Conservation (phyloP, 352 stramenopile genomes). For the Globisporangium yorkense region DNA sequence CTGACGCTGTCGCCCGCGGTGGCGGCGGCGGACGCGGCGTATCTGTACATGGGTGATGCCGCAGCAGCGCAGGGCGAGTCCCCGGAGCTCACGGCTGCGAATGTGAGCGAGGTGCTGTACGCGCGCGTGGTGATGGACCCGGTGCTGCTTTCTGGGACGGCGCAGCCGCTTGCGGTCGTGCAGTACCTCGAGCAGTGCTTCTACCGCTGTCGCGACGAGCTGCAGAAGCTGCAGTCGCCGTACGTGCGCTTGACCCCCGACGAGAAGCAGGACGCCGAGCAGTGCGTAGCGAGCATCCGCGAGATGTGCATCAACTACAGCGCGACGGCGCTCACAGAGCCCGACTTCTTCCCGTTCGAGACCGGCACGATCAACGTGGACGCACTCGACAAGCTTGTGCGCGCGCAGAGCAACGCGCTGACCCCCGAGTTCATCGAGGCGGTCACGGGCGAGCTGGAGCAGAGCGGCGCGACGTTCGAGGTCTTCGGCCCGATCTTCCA, state of each 20-base stretch:
- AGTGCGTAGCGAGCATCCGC: constrained; percentile 46
- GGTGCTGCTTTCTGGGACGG: constrained; percentile 32
- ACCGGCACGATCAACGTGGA: constrained; percentile 55
- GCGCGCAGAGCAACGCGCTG: constrained; percentile 40
- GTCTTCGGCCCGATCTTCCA: constrained; percentile 77
- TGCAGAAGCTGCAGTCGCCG: constrained; percentile 59
- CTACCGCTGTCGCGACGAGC: constrained; percentile 65
- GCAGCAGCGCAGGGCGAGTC: constrained; percentile 13
- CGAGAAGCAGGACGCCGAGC: constrained; percentile 46
- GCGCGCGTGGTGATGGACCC: constrained; percentile 59
- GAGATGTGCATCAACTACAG: constrained; percentile 87
- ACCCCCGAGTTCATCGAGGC: constrained; percentile 58
- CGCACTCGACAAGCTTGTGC: constrained; percentile 65
- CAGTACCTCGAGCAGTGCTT: constrained; percentile 74
- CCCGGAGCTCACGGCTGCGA: constrained; percentile 23
- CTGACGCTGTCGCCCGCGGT: constrained; percentile 44
- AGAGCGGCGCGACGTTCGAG: constrained; percentile 35
- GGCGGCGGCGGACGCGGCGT: constrained; percentile 20
- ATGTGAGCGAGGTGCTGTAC: constrained; percentile 68
- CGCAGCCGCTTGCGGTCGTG: constrained; percentile 53
- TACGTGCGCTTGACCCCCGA: constrained; percentile 37
- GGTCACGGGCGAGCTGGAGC: constrained; percentile 42
- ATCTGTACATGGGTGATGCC: constrained; percentile 39
- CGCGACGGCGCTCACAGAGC: constrained; percentile 72
- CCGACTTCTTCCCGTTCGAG: constrained; percentile 83